Evolutionary conservation across 1,284 basidiomycete species (phyloP).

Genomic region (Sanghuangporus sanghuang): DNA sequence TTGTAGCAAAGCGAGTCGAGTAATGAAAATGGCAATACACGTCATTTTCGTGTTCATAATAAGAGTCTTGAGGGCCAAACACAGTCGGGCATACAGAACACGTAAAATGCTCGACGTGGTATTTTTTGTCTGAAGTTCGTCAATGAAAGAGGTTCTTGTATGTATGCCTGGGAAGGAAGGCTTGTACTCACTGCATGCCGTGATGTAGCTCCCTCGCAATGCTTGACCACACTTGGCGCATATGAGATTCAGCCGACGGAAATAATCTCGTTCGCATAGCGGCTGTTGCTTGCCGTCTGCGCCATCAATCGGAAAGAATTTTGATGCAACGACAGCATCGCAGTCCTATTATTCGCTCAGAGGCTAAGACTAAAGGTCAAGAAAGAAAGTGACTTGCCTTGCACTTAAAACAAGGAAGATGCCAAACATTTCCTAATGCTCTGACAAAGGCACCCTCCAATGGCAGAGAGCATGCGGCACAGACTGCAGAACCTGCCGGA

Average conservation of each 20-base stretch:
- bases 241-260: slow-evolving; percentile 91
- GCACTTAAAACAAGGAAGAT: slow-evolving; percentile 96
- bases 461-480: slow-evolving; percentile 66
- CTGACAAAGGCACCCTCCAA: slow-evolving; percentile 96
- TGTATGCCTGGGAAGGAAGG: slow-evolving; percentile 17
- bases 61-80: slow-evolving; percentile 97
- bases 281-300: slow-evolving; percentile 82
- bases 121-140: slow-evolving; percentile 80
- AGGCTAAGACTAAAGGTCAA: slow-evolving; percentile 14
- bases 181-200: slow-evolving; percentile 85
- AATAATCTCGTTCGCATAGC: slow-evolving; percentile 98
- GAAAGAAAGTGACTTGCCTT: slow-evolving; percentile 51
- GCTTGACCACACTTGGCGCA: slow-evolving; percentile 96
- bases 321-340: slow-evolving; percentile 92
- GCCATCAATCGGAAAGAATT: slow-evolving; percentile 97
- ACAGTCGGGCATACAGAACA: slow-evolving; percentile 95
- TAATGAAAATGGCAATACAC: slow-evolving; percentile 99
- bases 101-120: slow-evolving; percentile 99
- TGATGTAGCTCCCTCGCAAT: slow-evolving; percentile 96
- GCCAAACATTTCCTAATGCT: slow-evolving; percentile 91
- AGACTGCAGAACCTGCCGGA: slow-evolving; percentile 32
- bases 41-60: slow-evolving; percentile 96
- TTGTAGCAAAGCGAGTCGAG: slow-evolving; percentile 96
- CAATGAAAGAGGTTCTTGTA: slow-evolving; percentile 11
- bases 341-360: slow-evolving; percentile 68